phyloP scores from a whole-genome alignment of 345 rosid species.

The Toxicodendron radicans region DNA sequence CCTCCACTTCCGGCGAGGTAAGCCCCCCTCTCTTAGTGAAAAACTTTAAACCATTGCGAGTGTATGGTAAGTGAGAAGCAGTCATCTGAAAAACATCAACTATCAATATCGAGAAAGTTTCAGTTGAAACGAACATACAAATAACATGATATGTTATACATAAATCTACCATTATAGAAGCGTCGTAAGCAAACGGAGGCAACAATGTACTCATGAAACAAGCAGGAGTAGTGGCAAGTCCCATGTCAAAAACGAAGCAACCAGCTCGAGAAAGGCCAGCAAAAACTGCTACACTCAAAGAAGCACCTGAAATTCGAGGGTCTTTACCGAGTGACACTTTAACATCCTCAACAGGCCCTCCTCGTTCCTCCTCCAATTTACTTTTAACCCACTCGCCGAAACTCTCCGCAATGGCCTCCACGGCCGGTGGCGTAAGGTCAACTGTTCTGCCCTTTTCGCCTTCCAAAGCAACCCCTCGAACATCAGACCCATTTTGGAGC shows the following conservation, averaged over 20 bases:
- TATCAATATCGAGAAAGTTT: neutral
- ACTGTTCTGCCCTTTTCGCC: conserved; percentile 80
- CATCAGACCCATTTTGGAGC: conserved; percentile 89
- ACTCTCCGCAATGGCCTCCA: conserved; percentile 89
- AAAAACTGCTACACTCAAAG: conserved; percentile 70
- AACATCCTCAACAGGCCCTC: conserved; percentile 29
- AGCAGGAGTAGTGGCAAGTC: conserved; percentile 95
- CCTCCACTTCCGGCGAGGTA: conserved; percentile 80
- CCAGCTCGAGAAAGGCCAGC: conserved; percentile 84
- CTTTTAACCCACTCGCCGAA: conserved; percentile 83
- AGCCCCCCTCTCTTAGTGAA: conserved; percentile 91
- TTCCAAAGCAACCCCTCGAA: conserved; percentile 87
- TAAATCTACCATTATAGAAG: conserved; percentile 74
- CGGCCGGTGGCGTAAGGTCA: conserved; percentile 75
- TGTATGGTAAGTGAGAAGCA: conserved; percentile 92
- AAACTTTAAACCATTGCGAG: conserved; percentile 86
- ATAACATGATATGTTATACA: too few relatives aligned
- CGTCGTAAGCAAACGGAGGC: conserved; percentile 71
- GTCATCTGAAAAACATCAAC: conserved; percentile 57
- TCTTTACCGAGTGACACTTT: conserved; percentile 80
- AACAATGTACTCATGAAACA: conserved; percentile 91
- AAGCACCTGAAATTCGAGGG: conserved; percentile 69
- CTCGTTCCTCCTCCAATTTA: conserved; percentile 37
- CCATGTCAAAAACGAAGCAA: conserved; percentile 75
- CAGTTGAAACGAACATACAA: too few relatives aligned